phyloP scores from a whole-genome alignment of 2,329 filamentous ascomycete genomes.

The Nothopassalora personata region DNA sequence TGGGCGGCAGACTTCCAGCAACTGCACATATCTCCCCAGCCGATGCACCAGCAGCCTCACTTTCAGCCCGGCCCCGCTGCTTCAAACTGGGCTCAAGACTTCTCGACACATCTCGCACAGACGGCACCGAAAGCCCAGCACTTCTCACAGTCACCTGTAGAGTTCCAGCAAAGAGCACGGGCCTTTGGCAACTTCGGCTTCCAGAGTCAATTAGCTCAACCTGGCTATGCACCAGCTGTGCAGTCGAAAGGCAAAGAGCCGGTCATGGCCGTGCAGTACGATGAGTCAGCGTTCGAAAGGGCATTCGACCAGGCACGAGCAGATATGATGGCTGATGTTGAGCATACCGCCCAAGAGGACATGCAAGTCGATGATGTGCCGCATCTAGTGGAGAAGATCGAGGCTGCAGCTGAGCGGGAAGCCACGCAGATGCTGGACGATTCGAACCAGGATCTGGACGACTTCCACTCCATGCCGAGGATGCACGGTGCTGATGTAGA shows the following conservation, averaged over 20 bases:
- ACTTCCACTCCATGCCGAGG: slow-evolving; percentile 8
- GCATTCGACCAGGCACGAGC: slow-evolving; percentile 49
- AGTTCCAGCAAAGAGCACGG: slow-evolving; percentile 30
- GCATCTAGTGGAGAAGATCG: slow-evolving; percentile 15
- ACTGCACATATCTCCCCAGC: slow-evolving; percentile 38
- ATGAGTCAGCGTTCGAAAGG: slow-evolving; percentile 52
- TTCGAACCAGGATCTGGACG: slow-evolving; percentile 17
- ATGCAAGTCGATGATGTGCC: slow-evolving; percentile 10
- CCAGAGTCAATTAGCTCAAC: slow-evolving; percentile 26
- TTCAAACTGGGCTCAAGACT: slow-evolving; percentile 55
- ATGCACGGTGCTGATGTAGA: slow-evolving; percentile 16
- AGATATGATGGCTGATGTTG: slow-evolving; percentile 32
- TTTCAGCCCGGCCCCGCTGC: slow-evolving; percentile 31
- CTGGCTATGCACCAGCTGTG: slow-evolving; percentile 10
- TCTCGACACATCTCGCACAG: slow-evolving; percentile 44
- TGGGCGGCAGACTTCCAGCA: slow-evolving; percentile 50
- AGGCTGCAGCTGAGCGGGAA: slow-evolving; percentile 16
- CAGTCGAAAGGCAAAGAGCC: slow-evolving; percentile 31
- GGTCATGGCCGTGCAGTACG: slow-evolving; percentile 40
- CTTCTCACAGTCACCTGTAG: slow-evolving; percentile 26
- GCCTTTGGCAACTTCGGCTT: slow-evolving; percentile 25
- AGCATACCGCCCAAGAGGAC: slow-evolving; percentile 18
- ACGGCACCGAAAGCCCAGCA: slow-evolving; percentile 25
- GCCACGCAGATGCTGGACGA: slow-evolving; percentile 19
- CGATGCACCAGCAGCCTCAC: slow-evolving; percentile 46